phyloP scores from a whole-genome alignment of 2,329 filamentous ascomycete genomes.

The Hirsutella rhossiliensis region DNA sequence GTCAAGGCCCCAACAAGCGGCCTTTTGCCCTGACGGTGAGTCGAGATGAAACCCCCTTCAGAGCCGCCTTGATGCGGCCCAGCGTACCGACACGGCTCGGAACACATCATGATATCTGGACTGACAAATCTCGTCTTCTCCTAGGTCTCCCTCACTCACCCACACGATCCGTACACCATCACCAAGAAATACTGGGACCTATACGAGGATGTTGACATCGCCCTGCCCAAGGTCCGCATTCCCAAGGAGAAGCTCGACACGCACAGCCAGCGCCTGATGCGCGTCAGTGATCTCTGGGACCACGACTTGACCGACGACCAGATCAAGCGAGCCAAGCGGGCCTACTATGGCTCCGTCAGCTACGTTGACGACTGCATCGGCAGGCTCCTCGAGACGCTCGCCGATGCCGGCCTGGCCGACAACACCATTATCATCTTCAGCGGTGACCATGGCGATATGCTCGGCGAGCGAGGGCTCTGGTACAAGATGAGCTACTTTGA shows the following conservation, averaged over 20 bases:
- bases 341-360: conserved; percentile 87
- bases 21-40: conserved; percentile 72
- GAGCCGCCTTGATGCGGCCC: no score
- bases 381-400: conserved; percentile 63
- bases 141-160: conserved; percentile 77
- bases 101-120: no score
- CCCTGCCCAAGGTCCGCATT: conserved; percentile 66
- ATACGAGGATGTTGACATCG: conserved; percentile 82
- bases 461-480: conserved; percentile 85
- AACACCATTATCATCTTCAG: conserved; percentile 89
- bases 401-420: conserved; percentile 67
- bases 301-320: conserved; percentile 75
- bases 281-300: conserved; percentile 78
- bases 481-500: conserved; percentile 99
- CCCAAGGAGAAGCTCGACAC: conserved; percentile 72
- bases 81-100: no score
- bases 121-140: no score
- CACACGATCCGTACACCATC: conserved; percentile 91
- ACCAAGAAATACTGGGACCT: conserved; percentile 87
- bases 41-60: not conserved
- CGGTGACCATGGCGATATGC: conserved; percentile 92
- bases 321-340: conserved; percentile 71
- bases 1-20: conserved; percentile 58
- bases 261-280: conserved; percentile 76
- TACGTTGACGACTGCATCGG: conserved; percentile 92